These are phyloP conservation scores for Sporothrix mexicana DNA, from an alignment of 2,329 filamentous ascomycete species.

Conservation along the genomic window DNA sequence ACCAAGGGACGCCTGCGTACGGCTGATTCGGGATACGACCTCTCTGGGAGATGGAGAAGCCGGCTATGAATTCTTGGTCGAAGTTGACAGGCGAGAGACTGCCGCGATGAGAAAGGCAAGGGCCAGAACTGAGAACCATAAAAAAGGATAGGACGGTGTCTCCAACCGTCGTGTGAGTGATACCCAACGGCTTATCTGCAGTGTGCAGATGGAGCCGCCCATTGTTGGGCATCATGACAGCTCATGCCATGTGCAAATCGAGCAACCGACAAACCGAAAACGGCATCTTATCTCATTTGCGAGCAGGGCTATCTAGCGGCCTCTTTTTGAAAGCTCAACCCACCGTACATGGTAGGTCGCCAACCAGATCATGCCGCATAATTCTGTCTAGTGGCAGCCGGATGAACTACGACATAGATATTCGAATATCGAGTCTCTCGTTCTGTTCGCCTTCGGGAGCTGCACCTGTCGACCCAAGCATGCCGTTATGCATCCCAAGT, in stretches of 20 bases:
- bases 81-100: background rate
- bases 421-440: background rate
- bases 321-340: background rate
- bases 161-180: too few species aligned
- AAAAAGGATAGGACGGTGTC: background rate
- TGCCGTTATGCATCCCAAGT: background rate
- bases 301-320: background rate
- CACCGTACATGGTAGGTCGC: too few species aligned
- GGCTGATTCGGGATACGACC: conserved; percentile 30
- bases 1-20: background rate
- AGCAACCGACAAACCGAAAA: too few species aligned
- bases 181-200: background rate
- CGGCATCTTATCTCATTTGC: conserved; percentile 8
- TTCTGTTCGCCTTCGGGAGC: background rate
- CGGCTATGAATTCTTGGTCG: background rate
- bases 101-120: background rate
- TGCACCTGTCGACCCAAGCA: background rate
- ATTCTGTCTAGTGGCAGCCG: background rate
- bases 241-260: conserved; percentile 2
- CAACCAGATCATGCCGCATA: background rate
- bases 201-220: background rate
- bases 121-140: background rate
- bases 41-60: background rate
- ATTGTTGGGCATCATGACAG: conserved; percentile 19
- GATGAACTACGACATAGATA: conserved; percentile 8